Base-by-base conservation (phyloP, 2,329 filamentous ascomycete species). In the Claviceps arundinis region DNA sequence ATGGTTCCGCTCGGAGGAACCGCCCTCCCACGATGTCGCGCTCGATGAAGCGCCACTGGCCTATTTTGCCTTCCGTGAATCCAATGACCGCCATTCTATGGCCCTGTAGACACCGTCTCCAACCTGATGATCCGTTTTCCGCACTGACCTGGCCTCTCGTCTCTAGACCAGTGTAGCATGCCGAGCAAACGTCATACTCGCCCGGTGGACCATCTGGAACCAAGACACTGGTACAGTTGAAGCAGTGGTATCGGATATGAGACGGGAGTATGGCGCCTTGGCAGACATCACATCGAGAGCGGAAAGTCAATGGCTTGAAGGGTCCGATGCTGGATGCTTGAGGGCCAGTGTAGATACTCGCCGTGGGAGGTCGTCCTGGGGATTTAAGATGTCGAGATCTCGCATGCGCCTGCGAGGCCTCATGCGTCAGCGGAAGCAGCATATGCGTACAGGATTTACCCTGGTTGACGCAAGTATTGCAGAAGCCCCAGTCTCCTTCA, bases 401-500 rank as follows among this genome's bases (percentile, higher is more conserved):
- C 17, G 64, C 50, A 3, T 56, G 54, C 56, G 63, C 58, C 8
- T 65, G 60, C 1, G 64, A 60, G 30, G 70, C 65, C 45, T 78
- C 73, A 58, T 89, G 84, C 1, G 82, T 79, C 45, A 95, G 72
- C 0, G 90, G 88, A 0, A 95, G 72, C 0, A 97, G 73, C 6
- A 85, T 76, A 62, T 97, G 91, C 0, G 83, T 86, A 67, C 91
- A 97, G 54, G 82, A 85, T 54, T 77, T 76, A 16, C 88, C 89
- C 64, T 84, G 82, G 54, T 91, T 90, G 34, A 95, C 88, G 58
- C 91, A 97, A 55, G 76, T 71, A 60, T 90, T 89, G 68, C 91
- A 97, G 64, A 88, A 96, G 0, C 91, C 91, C 90, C 90, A 97
- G 62, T 94, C 90, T 5, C 89, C 91, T 56, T 93, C 82, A 60